These are phyloP conservation scores for Achaetomium macrosporum DNA, from an alignment of 2,329 filamentous ascomycete species.

Conservation along the genomic window DNA sequence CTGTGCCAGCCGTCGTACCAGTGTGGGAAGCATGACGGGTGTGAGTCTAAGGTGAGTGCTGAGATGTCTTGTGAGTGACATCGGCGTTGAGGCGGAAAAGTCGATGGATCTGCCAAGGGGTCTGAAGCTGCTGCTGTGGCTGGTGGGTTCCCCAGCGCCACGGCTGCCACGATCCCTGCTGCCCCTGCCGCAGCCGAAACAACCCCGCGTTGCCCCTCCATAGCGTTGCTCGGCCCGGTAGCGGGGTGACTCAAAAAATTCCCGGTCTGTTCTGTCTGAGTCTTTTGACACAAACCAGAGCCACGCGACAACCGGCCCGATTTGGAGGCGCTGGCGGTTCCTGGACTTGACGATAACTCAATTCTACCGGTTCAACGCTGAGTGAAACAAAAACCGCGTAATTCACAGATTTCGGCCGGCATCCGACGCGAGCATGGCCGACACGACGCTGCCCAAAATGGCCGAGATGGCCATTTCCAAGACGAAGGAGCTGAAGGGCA, in stretches of 20 bases:
- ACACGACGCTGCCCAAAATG: constrained; percentile 38
- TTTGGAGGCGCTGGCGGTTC: not conserved
- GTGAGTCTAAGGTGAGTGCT: not conserved
- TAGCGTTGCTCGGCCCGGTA: not conserved
- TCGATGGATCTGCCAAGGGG: not conserved
- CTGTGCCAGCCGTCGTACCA: constrained; percentile 37
- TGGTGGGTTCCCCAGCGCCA: not conserved
- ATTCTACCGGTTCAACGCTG: not conserved
- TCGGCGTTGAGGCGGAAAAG: not conserved
- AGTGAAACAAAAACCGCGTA: not conserved
- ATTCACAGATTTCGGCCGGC: not conserved
- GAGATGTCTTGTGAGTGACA: not conserved
- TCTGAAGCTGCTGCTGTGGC: not conserved
- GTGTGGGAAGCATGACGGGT: constrained; percentile 41
- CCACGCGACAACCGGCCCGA: constrained; percentile 8
- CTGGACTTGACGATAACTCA: not conserved
- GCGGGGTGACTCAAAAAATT: constrained; percentile 20
- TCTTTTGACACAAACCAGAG: not conserved
- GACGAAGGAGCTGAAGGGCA: constrained; percentile 59
- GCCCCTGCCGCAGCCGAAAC: constrained; percentile 1
- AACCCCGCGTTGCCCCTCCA: constrained; percentile 24
- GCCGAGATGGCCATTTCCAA: constrained; percentile 50
- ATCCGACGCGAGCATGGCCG: constrained; percentile 9
- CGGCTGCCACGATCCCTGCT: no score
- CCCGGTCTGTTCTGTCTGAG: not conserved